Evolutionary conservation across 495 filamentous ascomycete species (phyloP), one percentile per base, ranked within the genome.

Genomic region (Daldinia decipiens): DNA sequence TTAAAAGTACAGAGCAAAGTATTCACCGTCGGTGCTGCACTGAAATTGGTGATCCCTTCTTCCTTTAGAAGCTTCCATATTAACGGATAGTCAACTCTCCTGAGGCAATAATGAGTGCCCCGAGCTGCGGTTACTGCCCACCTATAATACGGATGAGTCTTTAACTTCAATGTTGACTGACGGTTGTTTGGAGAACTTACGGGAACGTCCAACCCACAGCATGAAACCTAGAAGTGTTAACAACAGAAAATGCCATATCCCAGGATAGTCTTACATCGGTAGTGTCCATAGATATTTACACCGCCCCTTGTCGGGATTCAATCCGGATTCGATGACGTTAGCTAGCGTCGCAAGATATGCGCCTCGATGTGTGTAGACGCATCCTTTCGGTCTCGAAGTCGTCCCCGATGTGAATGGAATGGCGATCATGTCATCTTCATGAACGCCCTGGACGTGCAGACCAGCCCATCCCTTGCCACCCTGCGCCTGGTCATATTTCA

Each of bases 1-100:
- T 86, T 80, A 0, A 89, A 85, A 34, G 89, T 89, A 79, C 95
- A 98, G 7, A 99, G 87, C 1, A 98, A 81, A 0, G 94, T 99
- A 79, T 98, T 98, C 51, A 99, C 95, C 3, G 95, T 99, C 13
- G 95, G 95, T 5, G 95, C 95, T 5, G 95, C 95, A 74, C 93
- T 95, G 84, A 94, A 98, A 80, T 99, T 95, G 5, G 93, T 98
- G 62, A 98, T 89, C 12, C 85, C 81, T 74, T 97, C 92, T 39
- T 91, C 83, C 74, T 93, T 95, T 26, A 99, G 83, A 7, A 98
- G 78, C 39, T 84, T 82, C 95, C 95, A 99, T 64, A 99, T 97
- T 61, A 93, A 84, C 0, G 91, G 87, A 74, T 99, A 99, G 80
- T 98, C 94, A 62, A 99, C 92, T 82, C 96, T 98, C 70, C 95